These are phyloP conservation scores for Crithidia bombi DNA, from an alignment of 208 protist species.

Conservation along the genomic window DNA sequence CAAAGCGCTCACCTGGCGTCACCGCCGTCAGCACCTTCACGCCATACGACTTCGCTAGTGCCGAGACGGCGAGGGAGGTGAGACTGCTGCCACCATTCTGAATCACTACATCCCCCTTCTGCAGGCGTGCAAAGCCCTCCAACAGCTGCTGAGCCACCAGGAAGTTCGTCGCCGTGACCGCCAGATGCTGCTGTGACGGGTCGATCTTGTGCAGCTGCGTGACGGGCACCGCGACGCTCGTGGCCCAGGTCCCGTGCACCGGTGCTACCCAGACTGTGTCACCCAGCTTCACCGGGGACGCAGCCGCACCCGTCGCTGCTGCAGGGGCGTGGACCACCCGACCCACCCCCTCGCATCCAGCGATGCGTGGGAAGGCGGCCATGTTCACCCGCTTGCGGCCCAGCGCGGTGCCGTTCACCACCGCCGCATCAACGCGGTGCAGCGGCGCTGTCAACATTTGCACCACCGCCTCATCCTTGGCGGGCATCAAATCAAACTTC, in stretches of 20 bases:
- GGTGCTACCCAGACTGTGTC: slow-evolving; percentile 81
- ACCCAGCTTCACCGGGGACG: slow-evolving; percentile 57
- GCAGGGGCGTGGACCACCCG: slow-evolving; percentile 38
- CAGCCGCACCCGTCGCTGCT: not conserved
- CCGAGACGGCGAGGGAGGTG: slow-evolving; percentile 72
- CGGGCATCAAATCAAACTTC: slow-evolving; percentile 51
- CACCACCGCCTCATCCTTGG: slow-evolving; percentile 62
- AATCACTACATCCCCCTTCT: slow-evolving; percentile 59
- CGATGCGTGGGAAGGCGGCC: slow-evolving; percentile 52
- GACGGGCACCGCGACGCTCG: slow-evolving; percentile 44
- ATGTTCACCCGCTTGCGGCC: slow-evolving; percentile 47
- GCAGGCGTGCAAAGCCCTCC: slow-evolving; percentile 55
- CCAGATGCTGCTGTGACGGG: slow-evolving; percentile 47
- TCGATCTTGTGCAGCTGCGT: slow-evolving; percentile 64
- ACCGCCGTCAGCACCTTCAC: slow-evolving; percentile 65
- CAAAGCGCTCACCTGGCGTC: slow-evolving; percentile 68
- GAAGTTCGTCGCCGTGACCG: slow-evolving; percentile 73
- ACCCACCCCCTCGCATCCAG: slow-evolving; percentile 75
- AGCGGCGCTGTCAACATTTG: slow-evolving; percentile 63
- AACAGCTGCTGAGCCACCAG: slow-evolving; percentile 71
- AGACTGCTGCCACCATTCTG: slow-evolving; percentile 83
- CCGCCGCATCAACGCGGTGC: slow-evolving; percentile 68
- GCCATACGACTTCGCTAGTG: slow-evolving; percentile 49
- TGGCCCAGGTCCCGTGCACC: slow-evolving; percentile 73
- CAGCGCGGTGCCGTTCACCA: slow-evolving; percentile 75